phyloP scores from a whole-genome alignment of 352 stramenopile genomes.

The Pseudoperonospora humuli region DNA sequence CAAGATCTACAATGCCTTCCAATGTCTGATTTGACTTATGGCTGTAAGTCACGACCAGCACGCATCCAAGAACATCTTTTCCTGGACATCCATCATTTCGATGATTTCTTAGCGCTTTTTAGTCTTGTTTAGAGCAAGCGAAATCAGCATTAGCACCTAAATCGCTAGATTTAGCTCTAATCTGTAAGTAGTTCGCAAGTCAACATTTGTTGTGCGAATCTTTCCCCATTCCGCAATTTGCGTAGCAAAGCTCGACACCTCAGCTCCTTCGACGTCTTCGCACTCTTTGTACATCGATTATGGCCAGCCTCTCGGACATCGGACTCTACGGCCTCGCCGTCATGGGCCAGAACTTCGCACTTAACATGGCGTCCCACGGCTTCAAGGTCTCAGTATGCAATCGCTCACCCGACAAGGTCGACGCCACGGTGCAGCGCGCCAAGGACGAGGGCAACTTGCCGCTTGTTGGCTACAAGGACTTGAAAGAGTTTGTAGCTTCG shows the following conservation, averaged over 20 bases:
- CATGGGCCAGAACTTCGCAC: slow-evolving; percentile 98
- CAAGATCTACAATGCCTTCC: too few species aligned
- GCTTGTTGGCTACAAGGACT: slow-evolving; percentile 89
- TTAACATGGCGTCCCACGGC: slow-evolving; percentile 98
- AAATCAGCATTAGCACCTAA: too few species aligned
- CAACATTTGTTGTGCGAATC: too few species aligned
- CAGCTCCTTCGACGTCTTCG: not conserved
- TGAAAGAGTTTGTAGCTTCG: slow-evolving; percentile 89
- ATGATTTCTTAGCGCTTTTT: too few species aligned
- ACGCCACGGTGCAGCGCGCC: slow-evolving; percentile 92
- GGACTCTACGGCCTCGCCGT: slow-evolving; percentile 89
- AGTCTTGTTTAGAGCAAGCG: too few species aligned
- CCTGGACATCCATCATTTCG: too few species aligned
- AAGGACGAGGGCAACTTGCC: slow-evolving; percentile 93
- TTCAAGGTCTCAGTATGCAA: slow-evolving; percentile 97
- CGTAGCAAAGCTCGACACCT: slow-evolving; percentile 7
- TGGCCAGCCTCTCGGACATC: slow-evolving; percentile 74
- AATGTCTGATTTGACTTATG: too few species aligned
- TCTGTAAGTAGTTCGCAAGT: too few species aligned
- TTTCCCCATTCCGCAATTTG: slow-evolving; percentile 26
- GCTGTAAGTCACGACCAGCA: too few species aligned
- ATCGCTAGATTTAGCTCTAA: too few species aligned
- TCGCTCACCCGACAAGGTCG: slow-evolving; percentile 94
- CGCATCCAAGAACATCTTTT: too few species aligned
- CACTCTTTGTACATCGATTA: slow-evolving; percentile 9